These are phyloP conservation scores for Colletotrichum coccodes DNA, from an alignment of 2,329 filamentous ascomycete species.

Conservation along the genomic window DNA sequence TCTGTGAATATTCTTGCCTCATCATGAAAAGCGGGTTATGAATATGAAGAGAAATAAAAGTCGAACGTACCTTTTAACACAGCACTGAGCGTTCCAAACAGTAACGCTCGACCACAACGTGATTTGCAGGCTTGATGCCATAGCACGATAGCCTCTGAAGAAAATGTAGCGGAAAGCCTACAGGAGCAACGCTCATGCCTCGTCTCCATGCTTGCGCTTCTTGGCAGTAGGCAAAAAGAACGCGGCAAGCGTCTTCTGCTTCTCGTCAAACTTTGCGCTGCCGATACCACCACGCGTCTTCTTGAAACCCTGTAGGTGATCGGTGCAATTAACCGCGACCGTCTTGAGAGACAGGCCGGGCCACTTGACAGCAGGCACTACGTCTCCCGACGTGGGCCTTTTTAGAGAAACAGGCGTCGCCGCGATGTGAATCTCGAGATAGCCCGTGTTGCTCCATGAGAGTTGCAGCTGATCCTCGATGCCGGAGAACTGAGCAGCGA, in stretches of 20 bases:
- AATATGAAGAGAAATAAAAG: constrained; percentile 29
- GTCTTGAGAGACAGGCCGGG: constrained; percentile 58
- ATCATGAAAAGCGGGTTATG: constrained; percentile 68
- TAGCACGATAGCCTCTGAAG: no score
- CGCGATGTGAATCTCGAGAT: constrained; percentile 45
- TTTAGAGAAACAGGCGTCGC: background rate
- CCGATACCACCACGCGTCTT: constrained; percentile 87
- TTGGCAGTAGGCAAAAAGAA: constrained; percentile 72
- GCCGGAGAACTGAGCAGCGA: constrained; percentile 32
- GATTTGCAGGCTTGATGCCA: no score
- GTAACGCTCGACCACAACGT: no score
- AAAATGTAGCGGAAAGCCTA: no score
- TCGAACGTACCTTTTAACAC: constrained; percentile 50
- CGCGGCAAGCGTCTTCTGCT: constrained; percentile 78
- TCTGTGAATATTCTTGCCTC: constrained; percentile 80
- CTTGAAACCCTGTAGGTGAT: constrained; percentile 79
- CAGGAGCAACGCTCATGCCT: background rate
- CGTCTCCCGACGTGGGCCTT: background rate
- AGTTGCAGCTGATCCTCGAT: constrained; percentile 40
- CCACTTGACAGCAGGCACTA: constrained; percentile 44
- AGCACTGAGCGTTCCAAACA: background rate
- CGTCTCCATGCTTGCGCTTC: constrained; percentile 55
- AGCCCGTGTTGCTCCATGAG: constrained; percentile 65
- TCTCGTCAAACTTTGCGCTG: constrained; percentile 78
- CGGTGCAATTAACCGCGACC: constrained; percentile 72